Evolutionary conservation across 805 yeast species (phyloP), one percentile per base, ranked within the genome.

Genomic region (Suhomyces canberraensis): DNA sequence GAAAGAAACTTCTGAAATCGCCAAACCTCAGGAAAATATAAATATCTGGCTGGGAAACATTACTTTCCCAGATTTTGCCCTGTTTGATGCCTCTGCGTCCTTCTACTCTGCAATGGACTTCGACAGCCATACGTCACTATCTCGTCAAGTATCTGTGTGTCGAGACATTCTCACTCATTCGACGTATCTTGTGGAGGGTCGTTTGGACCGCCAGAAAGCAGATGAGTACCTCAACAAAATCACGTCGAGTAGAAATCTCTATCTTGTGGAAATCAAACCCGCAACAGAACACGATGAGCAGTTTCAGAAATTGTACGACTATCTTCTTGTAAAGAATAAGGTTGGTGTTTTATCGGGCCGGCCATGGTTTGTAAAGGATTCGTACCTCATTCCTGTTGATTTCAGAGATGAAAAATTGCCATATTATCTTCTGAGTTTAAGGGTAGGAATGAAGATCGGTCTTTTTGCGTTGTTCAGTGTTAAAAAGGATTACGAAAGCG

Each of bases 321-420:
- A 79, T 51, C 74, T 79, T 47, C 50, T 58, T 26, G 49, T 58
- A 4, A 60, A 73, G 19, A 48, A 55, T 19, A 76, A 76, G 51
- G 77, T 74, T 34, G 90, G 88, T 1, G 88, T 81, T 13, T 61
- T 83, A 30, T 71, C 75, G 9, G 66, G 63, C 14, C 64, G 65
- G 35, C 75, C 77, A 1, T 42, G 54, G 7, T 65, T 68, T 46
- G 80, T 79, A 26, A 81, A 80, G 48, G 90, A 83, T 56, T 72
- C 82, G 7, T 83, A 82, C 52, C 44, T 83, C 36, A 56, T 80
- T 19, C 71, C 81, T 1, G 37, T 48, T 11, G 61, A 58, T 36
- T 55, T 55, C 34, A 33, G 46, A 14, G 52, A 48, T 26, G 44
- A 42, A 14, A 28, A 42, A 20, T 29, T 55, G 17, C 64, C 65